Conservation (phyloP, 2,329 filamentous ascomycete genomes). For the Biscogniauxia sp. region DNA sequence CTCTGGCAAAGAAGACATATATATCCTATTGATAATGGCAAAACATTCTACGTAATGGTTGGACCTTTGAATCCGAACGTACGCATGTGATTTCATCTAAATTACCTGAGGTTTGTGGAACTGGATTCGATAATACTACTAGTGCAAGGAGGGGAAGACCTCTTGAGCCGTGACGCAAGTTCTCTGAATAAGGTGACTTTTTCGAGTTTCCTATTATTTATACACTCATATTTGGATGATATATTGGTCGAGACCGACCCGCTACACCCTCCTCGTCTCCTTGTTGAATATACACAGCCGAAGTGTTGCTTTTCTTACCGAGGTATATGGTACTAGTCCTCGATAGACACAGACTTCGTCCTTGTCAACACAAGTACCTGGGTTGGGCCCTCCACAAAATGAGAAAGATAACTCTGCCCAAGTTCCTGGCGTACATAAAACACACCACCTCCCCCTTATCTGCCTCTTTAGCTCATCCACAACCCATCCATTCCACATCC, state of each 20-base stretch:
- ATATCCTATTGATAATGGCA: not conserved
- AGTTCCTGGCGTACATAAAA: no score
- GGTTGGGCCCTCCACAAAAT: no score
- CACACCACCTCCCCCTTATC: no score
- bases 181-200: not conserved
- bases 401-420: no score
- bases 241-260: not conserved
- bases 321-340: no score
- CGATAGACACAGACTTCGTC: no score
- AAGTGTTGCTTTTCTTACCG: not conserved
- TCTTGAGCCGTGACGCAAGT: not conserved
- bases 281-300: not conserved
- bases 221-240: not conserved
- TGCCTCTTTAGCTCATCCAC: no score
- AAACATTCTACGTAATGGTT: not conserved
- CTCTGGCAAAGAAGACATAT: not conserved
- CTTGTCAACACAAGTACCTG: no score
- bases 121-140: no score
- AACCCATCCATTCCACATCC: not conserved
- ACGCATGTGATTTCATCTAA: not conserved
- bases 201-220: not conserved
- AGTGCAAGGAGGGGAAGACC: not conserved
- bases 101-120: not conserved
- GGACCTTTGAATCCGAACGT: not conserved
- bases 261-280: no score